These are phyloP conservation scores for Penicillium mononematosum DNA, from an alignment of 495 filamentous ascomycete genomes.

Conservation along the genomic window DNA sequence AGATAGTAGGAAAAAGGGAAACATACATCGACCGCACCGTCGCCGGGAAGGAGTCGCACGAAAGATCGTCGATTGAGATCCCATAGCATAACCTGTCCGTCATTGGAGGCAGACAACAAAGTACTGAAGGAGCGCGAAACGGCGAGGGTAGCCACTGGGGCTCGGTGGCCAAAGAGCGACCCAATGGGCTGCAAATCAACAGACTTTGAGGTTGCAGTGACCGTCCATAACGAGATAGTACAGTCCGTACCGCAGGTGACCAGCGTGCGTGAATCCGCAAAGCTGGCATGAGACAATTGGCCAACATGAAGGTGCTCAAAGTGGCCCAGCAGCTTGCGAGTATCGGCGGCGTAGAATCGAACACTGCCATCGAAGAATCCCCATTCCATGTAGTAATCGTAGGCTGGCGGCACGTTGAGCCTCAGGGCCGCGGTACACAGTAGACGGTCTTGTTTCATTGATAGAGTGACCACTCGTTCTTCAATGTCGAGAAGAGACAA, in stretches of 20 bases:
- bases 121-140: constrained; percentile 85
- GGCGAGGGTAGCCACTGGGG: constrained; percentile 74
- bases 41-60: constrained; percentile 66
- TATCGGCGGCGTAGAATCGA: constrained; percentile 81
- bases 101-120: constrained; percentile 73
- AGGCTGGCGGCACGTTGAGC: constrained; percentile 80
- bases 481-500: constrained; percentile 75
- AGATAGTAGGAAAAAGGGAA: not conserved
- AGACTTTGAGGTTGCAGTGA: constrained; percentile 59
- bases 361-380: constrained; percentile 91
- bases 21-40: constrained; percentile 52
- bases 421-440: constrained; percentile 80
- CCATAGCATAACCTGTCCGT: constrained; percentile 86
- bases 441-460: constrained; percentile 82
- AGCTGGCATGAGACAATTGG: constrained; percentile 74
- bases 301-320: constrained; percentile 92
- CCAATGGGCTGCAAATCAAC: constrained; percentile 80
- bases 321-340: constrained; percentile 71
- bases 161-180: constrained; percentile 85
- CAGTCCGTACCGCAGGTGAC: constrained; percentile 91
- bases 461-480: constrained; percentile 75
- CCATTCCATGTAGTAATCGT: constrained; percentile 94
- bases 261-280: constrained; percentile 85
- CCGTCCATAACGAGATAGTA: constrained; percentile 77
- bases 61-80: constrained; percentile 88